Evolutionary conservation across 768 basidiomycete species (phyloP).

Genomic region (Cyclocybe cylindracea): DNA sequence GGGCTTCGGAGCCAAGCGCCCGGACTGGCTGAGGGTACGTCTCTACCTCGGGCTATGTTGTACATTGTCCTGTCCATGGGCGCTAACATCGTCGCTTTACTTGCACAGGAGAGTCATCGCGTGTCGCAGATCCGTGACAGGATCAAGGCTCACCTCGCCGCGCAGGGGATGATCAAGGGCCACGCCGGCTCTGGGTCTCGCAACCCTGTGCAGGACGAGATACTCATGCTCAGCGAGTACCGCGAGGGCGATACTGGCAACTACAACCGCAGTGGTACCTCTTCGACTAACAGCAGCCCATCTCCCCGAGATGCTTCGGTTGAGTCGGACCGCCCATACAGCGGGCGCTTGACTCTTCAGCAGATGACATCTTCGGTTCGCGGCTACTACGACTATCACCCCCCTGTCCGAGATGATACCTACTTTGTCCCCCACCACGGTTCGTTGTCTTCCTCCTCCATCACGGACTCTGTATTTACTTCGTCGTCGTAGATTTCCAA

Average conservation of each 20-base stretch:
- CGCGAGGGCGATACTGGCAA: constrained; percentile 32
- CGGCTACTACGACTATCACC: constrained; percentile 10
- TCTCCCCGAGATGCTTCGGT: constrained; percentile 23
- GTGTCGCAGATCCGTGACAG: constrained; percentile 71
- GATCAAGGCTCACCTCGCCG: constrained; percentile 77
- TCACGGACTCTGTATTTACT: background rate
- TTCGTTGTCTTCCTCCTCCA: background rate
- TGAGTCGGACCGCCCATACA: constrained; percentile 23
- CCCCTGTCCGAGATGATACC: background rate
- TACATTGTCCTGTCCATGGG: background rate
- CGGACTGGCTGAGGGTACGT: constrained; percentile 82
- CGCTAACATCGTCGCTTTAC: constrained; percentile 9
- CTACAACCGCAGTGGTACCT: constrained; percentile 27
- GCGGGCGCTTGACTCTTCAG: constrained; percentile 10
- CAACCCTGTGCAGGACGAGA: constrained; percentile 51
- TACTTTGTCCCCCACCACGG: background rate
- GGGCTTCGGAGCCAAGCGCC: constrained; percentile 83
- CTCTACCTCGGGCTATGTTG: constrained; percentile 4
- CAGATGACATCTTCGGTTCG: constrained; percentile 11
- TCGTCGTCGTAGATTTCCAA: background rate
- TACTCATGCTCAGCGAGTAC: constrained; percentile 52
- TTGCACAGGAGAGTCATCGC: constrained; percentile 62
- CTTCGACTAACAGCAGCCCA: constrained; percentile 32
- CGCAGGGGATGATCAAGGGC: constrained; percentile 89
- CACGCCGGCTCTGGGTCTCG: constrained; percentile 74